Evolutionary conservation across 352 stramenopile species (phyloP), one percentile per base, ranked within the genome.

Genomic region (Phytophthora lateralis): DNA sequence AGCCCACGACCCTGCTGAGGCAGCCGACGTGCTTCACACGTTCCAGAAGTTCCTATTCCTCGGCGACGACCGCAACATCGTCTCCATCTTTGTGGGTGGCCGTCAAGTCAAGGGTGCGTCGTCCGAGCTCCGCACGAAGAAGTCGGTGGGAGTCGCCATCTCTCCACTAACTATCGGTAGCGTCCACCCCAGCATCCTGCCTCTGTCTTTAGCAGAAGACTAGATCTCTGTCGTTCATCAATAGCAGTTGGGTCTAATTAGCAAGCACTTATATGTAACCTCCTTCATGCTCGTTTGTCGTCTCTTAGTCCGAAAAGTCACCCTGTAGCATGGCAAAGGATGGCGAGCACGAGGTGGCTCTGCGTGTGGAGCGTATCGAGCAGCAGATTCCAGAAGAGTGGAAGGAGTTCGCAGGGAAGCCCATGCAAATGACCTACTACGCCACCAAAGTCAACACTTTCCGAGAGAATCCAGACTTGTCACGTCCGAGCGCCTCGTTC

Each of bases 31-130:
- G 18, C 60, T 91, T 43, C 76, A 85, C 41, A 74, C 68, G 20
- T 97, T 98, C 62, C 86, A 98, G 55, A 97, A 98, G 71, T 56
- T 65, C 15, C 38, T 71, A 2, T 71, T 71, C 26, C 63, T 66
- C 34, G 59, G 38, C 14, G 48, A 69, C 37, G 60, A 67, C 12
- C 63, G 56, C n/a, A 62, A 61, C 24, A 66, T 59, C 27, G 66
- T 78, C 41, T 59, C 76, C 49, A 88, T 98, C 37, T 98, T 93
- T 60, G 91, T 98, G 6, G 53, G 64, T 15, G 85, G 83, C 5
- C 78, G 69, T 44, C 55, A 73, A 42, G 74, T 93, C 42, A 90
- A 93, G 63, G 51, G 52, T n/a, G n/a, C 50, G 11, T 27, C 17
- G 26, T 29, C 46, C 5, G 24, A 53, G 7, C 2, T 60, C 24